Evolutionary conservation across 495 filamentous ascomycete genomes (phyloP).

Genomic region (Penicillium macrosclerotiorum): DNA sequence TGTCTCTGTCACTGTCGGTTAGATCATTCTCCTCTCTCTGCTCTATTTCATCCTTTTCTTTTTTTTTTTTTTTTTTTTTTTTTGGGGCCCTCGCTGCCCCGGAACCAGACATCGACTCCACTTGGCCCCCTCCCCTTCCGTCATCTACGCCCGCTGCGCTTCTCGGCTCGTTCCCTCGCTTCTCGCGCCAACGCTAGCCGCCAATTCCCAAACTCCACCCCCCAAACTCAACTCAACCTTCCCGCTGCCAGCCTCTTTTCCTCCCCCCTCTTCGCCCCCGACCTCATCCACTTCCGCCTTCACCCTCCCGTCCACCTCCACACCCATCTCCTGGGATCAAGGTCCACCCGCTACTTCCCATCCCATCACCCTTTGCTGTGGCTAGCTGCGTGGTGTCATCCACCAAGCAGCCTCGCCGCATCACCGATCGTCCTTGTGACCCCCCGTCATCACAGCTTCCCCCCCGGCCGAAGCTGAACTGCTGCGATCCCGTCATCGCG

Average conservation of each 20-base stretch:
- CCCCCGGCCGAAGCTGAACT: too few relatives aligned
- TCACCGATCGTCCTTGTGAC: slow-evolving; percentile 15
- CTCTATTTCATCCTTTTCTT: neutral
- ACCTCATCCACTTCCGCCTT: slow-evolving; percentile 3
- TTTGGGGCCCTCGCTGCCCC: neutral
- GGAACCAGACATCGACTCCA: neutral
- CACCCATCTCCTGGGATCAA: neutral
- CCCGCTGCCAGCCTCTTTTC: slow-evolving; percentile 29
- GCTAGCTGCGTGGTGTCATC: slow-evolving; percentile 28
- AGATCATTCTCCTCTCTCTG: too few relatives aligned
- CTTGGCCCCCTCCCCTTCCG: neutral
- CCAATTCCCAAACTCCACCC: slow-evolving; percentile 20
- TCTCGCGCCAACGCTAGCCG: slow-evolving; percentile 39
- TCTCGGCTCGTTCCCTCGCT: slow-evolving; percentile 38
- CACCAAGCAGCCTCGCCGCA: slow-evolving; percentile 29
- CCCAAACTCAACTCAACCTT: slow-evolving; percentile 27
- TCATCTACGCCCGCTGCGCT: slow-evolving; percentile 16
- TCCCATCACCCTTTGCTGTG: slow-evolving; percentile 17
- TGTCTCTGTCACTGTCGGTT: neutral
- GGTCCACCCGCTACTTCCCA: neutral
- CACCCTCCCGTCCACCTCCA: neutral
- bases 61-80: neutral
- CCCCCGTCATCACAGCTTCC: too few relatives aligned
- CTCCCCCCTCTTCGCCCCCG: slow-evolving; percentile 9
- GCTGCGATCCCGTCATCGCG: slow-evolving; percentile 15